A percentile compares a stretch with the other conserved stretches of the same genome.
Conservation (phyloP, 257 asterid genomes). For the Paraleonurus japonicus region DNA sequence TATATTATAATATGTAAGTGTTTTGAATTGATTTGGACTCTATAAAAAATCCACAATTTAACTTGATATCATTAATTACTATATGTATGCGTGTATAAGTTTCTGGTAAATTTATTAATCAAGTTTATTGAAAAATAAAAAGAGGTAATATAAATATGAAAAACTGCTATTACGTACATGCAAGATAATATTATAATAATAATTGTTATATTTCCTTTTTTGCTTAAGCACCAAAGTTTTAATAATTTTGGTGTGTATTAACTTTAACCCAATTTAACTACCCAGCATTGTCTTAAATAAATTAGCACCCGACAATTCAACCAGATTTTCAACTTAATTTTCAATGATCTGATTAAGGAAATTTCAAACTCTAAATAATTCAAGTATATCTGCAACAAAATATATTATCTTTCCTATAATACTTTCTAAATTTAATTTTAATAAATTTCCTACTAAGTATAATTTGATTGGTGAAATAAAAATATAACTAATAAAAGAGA, state of each 20-base stretch:
- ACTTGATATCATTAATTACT: too few species aligned
- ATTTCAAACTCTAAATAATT: too few species aligned
- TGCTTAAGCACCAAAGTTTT: slow-evolving; percentile 4
- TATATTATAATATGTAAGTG: too few species aligned
- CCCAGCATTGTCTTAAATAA: neutral
- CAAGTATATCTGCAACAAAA: neutral
- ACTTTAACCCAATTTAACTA: neutral
- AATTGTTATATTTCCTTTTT: slow-evolving; percentile 5
- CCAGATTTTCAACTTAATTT: slow-evolving; percentile 2
- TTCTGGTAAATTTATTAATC: neutral
- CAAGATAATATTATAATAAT: neutral
- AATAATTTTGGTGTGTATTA: neutral
- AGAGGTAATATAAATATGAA: neutral
- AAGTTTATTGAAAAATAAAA: neutral
- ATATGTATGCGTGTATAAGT: too few species aligned
- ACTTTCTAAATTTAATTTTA: neutral
- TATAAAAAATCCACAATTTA: too few species aligned
- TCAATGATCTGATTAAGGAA: neutral
- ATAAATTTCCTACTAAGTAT: neutral
- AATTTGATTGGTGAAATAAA: neutral
- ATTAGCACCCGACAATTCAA: neutral
- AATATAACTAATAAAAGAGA: neutral
- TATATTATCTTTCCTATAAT: too few species aligned
- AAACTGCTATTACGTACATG: neutral
- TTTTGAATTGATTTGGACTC: neutral